Evolutionary conservation across 2,329 filamentous ascomycete genomes (phyloP), one percentile per base, ranked within the genome.

Genomic region (Alternaria panax): DNA sequence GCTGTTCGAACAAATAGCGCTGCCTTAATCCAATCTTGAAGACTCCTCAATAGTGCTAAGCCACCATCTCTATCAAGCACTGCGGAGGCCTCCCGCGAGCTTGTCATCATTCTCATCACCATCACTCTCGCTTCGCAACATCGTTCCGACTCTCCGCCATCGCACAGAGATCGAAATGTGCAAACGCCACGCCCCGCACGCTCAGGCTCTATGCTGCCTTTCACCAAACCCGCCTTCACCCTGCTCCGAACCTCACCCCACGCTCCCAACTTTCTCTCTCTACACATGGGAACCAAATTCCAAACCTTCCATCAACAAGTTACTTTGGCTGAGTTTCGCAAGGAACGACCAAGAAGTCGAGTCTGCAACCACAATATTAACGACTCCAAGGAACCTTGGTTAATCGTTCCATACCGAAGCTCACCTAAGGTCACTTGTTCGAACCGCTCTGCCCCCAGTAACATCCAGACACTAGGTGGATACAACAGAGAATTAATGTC

Each of bases 321-420:
- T 8, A 18, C 25, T 16, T 41, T 41, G 9, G 50, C 36, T 52
- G 36, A 52, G 38, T 22, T 52, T 42, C 30, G 50, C 27, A 27
- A 52, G 50, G 50, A 52, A 32, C 36, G 50, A 52, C 50, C 50
- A 52, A 28, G 38, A 28, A 22, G 18, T n/a, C 14, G 9, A 48
- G 45, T 34, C 45, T 30, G 45, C 45, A 48, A 48, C 28, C 45
- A 48, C 45, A 52, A 43, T 25, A 52, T 52, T 43, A 36, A 42
- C 25, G 40, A 36, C 22, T 27, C 41, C 9, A 25, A 41, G 38
- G 32, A 42, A 43, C 20, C 45, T 48, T 52, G 50, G 50, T 42
- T 52, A n/a, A 52, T 43, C 36, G 36, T 24, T 52, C 38, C 50
- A 52, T 8, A 52, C 50, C 50, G n/a, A 42, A 52, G 11, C 38